Conservation (phyloP, 345 rosid species). For the Eucalyptus urophylla region DNA sequence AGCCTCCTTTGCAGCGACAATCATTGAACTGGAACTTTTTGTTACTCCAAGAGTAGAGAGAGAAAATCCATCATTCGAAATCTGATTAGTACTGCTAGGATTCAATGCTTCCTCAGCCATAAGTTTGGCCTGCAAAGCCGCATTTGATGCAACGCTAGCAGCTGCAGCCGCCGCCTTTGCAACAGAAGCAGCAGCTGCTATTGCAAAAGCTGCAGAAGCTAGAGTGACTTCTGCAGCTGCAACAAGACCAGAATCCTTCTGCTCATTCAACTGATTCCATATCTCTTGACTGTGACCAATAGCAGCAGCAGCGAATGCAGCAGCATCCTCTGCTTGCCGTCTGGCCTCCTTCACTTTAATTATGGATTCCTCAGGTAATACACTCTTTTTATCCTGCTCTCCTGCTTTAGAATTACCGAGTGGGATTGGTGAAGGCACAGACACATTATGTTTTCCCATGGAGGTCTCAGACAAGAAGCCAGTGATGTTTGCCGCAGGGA, state of each 20-base stretch:
- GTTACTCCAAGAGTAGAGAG: constrained; percentile 35
- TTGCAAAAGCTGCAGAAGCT: constrained; percentile 82
- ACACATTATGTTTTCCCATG: constrained; percentile 21
- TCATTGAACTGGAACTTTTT: constrained; percentile 43
- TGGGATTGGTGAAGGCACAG: constrained; percentile 19
- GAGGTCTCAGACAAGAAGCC: constrained; percentile 20
- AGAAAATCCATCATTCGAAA: constrained; percentile 14
- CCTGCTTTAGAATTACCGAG: constrained; percentile 22
- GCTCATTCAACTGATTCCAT: constrained; percentile 66
- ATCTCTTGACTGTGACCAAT: constrained; percentile 51
- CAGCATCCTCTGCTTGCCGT: constrained; percentile 76
- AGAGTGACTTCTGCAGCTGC: constrained; percentile 54
- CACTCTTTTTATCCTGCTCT: constrained; percentile 20
- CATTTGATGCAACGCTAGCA: constrained; percentile 85
- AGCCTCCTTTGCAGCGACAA: constrained; percentile 72
- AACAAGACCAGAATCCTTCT: constrained; percentile 36
- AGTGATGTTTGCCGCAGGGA: constrained; percentile 20
- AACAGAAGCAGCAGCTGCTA: constrained; percentile 89
- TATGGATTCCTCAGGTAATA: constrained; percentile 53
- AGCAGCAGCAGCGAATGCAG: constrained; percentile 70
- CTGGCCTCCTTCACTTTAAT: constrained; percentile 57
- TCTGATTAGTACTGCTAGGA: constrained; percentile 9
- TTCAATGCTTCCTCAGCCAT: constrained; percentile 83
- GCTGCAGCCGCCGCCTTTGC: constrained; percentile 99
- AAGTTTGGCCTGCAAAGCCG: constrained; percentile 88